These are phyloP conservation scores for Aspergillus carlsbadensis DNA, from an alignment of 495 filamentous ascomycete genomes.

Conservation along the genomic window DNA sequence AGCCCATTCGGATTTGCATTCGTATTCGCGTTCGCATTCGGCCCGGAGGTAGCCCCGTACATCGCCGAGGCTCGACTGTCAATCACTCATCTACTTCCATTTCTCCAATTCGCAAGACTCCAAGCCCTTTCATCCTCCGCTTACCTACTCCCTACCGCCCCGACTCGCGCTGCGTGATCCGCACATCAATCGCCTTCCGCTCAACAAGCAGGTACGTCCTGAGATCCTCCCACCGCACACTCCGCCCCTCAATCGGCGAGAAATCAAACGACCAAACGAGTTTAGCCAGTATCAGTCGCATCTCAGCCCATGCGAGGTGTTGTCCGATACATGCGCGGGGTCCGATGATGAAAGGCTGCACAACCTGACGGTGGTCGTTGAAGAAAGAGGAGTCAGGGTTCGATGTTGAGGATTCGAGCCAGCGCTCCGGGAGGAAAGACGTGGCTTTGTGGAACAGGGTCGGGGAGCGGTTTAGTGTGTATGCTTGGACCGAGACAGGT, in stretches of 20 bases:
- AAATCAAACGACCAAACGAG: not conserved
- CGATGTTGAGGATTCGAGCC: slow-evolving; percentile 34
- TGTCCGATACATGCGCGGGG: slow-evolving; percentile 2
- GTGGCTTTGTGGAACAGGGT: slow-evolving; percentile 46
- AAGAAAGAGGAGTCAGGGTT: slow-evolving; percentile 14
- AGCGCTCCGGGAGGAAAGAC: slow-evolving; percentile 54
- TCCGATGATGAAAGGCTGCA: slow-evolving; percentile 5
- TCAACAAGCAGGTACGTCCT: not conserved
- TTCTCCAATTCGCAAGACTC: too few species aligned
- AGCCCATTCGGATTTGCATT: too few species aligned
- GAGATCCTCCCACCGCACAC: not conserved
- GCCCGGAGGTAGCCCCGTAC: too few species aligned
- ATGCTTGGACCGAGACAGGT: slow-evolving; percentile 44
- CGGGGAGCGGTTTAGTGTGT: slow-evolving; percentile 37
- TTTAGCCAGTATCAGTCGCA: not conserved
- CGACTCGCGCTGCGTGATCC: not conserved
- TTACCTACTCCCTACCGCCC: too few species aligned
- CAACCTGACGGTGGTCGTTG: slow-evolving; percentile 26
- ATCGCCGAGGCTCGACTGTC: too few species aligned
- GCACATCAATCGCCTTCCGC: not conserved
- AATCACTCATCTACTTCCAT: too few species aligned
- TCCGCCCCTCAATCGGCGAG: not conserved
- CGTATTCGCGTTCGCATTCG: too few species aligned
- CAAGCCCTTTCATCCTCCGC: too few species aligned
- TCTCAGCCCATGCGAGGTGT: not conserved